Percentiles rank a stretch among this genome's conserved stretches.
Evolutionary conservation across 371 early-diverging fungal genomes (phyloP).

Genomic region (Saksenaea vasiformis): DNA sequence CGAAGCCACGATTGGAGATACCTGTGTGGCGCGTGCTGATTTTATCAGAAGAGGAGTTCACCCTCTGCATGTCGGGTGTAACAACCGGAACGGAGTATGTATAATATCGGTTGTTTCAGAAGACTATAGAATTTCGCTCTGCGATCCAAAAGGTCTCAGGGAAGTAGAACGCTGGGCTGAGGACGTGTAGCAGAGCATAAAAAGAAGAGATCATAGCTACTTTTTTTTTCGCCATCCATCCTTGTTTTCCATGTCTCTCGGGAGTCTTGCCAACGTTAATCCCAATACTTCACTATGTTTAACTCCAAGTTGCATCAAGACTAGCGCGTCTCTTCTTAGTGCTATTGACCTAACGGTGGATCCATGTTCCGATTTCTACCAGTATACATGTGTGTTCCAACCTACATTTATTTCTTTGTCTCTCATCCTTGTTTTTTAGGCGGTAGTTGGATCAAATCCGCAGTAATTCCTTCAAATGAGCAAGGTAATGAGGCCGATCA

Average conservation of each 20-base stretch:
- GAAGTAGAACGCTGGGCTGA: no score
- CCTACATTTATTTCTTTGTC: not conserved
- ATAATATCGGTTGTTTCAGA: no score
- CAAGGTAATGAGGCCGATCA: no score
- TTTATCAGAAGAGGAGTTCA: no score
- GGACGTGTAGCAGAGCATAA: no score
- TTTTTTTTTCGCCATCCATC: not conserved
- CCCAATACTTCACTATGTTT: conserved; percentile 26
- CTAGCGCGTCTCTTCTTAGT: conserved; percentile 36
- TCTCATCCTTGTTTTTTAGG: conserved; percentile 27
- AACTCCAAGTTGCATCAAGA: conserved; percentile 44
- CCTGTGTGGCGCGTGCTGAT: no score
- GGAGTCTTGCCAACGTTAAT: not conserved
- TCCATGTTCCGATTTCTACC: conserved; percentile 53
- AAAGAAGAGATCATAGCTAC: not conserved
- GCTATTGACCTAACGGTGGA: conserved; percentile 36
- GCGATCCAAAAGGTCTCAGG: no score
- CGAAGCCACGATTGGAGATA: no score
- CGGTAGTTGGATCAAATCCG: conserved; percentile 43
- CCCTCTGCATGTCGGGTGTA: no score
- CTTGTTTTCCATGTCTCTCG: not conserved
- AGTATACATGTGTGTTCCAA: conserved; percentile 48
- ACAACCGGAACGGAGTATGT: no score
- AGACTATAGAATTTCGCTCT: no score
- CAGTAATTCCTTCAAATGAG: conserved; percentile 50